Evolutionary conservation across 352 stramenopile species (phyloP).

Genomic region (Phytophthora chlamydospora): DNA sequence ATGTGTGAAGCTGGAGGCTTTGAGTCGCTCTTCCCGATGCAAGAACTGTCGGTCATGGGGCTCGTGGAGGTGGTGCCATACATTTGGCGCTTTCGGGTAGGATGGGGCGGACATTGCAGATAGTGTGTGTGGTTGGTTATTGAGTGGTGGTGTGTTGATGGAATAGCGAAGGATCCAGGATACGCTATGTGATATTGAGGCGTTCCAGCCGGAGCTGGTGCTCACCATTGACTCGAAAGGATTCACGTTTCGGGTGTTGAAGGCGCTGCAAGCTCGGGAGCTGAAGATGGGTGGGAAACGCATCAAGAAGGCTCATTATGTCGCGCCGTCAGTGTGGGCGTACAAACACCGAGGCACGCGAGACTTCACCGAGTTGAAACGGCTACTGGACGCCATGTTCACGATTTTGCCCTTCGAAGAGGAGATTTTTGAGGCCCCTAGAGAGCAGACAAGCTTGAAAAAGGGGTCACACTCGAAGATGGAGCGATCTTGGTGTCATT

Average conservation of each 20-base stretch:
- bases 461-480: neutral
- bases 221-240: conserved; percentile 85
- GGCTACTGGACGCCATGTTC: conserved; percentile 70
- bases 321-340: conserved; percentile 80
- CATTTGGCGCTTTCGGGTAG: conserved; percentile 55
- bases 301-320: conserved; percentile 71
- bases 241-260: conserved; percentile 71
- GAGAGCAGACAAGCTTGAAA: neutral
- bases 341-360: conserved; percentile 58
- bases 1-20: conserved; percentile 59
- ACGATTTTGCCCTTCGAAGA: conserved; percentile 76
- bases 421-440: conserved; percentile 40
- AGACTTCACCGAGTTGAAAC: conserved; percentile 42
- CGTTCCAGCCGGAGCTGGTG: conserved; percentile 60
- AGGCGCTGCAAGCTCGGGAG: conserved; percentile 36
- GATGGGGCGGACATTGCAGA: neutral
- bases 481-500: conserved; percentile 48
- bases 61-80: conserved; percentile 70
- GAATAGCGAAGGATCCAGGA: conserved; percentile 51
- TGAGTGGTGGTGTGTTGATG: conserved; percentile 3
- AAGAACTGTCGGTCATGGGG: conserved; percentile 79
- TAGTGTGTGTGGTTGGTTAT: neutral
- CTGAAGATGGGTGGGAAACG: conserved; percentile 5
- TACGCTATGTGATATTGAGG: conserved; percentile 59
- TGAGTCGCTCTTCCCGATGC: conserved; percentile 70